These are phyloP conservation scores for Chernovozyma sophiae-reginae DNA, from an alignment of 1,139 yeast species.

Conservation along the genomic window DNA sequence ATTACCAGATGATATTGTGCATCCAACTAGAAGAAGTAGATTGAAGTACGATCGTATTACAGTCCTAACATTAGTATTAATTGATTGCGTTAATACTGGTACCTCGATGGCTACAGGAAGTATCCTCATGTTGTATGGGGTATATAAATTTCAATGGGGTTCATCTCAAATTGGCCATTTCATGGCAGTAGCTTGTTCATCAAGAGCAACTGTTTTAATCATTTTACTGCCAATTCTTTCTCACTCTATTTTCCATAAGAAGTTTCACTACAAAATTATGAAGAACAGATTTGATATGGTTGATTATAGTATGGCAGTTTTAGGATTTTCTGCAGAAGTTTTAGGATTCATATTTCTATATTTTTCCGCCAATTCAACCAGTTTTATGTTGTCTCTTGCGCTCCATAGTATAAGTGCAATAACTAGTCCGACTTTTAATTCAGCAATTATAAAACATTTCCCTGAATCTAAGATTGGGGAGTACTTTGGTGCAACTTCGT, in stretches of 20 bases:
- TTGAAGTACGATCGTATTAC: slow-evolving; percentile 21
- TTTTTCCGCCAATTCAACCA: slow-evolving; percentile 14
- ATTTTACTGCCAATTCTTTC: slow-evolving; percentile 32
- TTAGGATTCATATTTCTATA: slow-evolving; percentile 34
- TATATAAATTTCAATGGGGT: slow-evolving; percentile 56
- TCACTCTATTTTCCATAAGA: slow-evolving; percentile 22
- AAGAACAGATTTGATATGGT: slow-evolving; percentile 47
- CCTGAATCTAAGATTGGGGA: slow-evolving; percentile 40
- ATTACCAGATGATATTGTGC: slow-evolving; percentile 36
- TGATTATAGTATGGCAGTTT: slow-evolving; percentile 40
- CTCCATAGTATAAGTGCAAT: slow-evolving; percentile 48
- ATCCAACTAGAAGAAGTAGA: slow-evolving; percentile 10
- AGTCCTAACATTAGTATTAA: slow-evolving; percentile 41
- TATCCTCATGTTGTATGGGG: slow-evolving; percentile 52
- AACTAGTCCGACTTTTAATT: slow-evolving; percentile 30
- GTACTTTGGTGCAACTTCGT: slow-evolving; percentile 35
- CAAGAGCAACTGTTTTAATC: slow-evolving; percentile 33
- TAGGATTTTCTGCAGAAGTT: slow-evolving; percentile 34
- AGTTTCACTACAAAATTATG: slow-evolving; percentile 30
- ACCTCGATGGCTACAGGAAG: slow-evolving; percentile 33
- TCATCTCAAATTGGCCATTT: slow-evolving; percentile 57
- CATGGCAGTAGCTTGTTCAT: slow-evolving; percentile 50
- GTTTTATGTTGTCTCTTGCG: slow-evolving; percentile 19
- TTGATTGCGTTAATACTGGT: slow-evolving; percentile 43
- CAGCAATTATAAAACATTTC: slow-evolving; percentile 34